Evolutionary conservation across 1,284 basidiomycete genomes (phyloP), one percentile per base, ranked within the genome.

Genomic region (Marasmius sp.): DNA sequence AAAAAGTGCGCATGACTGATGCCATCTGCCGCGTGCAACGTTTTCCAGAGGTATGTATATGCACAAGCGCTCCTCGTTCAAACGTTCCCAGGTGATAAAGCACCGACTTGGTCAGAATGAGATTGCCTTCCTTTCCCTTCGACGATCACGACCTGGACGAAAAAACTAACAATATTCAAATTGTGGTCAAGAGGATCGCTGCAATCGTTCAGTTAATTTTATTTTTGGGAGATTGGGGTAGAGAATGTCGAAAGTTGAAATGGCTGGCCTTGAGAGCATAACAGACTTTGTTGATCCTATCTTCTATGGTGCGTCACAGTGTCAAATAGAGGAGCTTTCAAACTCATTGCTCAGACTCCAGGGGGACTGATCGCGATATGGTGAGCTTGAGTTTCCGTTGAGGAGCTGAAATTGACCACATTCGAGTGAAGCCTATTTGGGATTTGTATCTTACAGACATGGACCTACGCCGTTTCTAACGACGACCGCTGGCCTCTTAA

Each of bases 381-480:
- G 52, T 54, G 6, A 6, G 50, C 20, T 27, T 7, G 9, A 18
- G 2, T 18, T 16, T 36, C 9, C 6, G 16, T 6, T 5, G 12
- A 37, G 34, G 5, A n/a, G 36, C 16, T 8, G n/a, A 16, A 9
- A 5, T 18, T 38, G 11, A n/a, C 38, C 34, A 54, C 27, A 10
- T 38, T 34, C 33, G 34, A 14, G 7, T 36, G 10, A 18, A 54
- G 52, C 8, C 27, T 54, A 6, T 54, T 54, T 8, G 52, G 52
- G n/a, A 54, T 54, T n/a, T 54, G 52, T n/a, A 37, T 54, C 14
- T 54, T 36, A 38, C 52, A 54, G 20, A 54, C 52, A 37, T 54
- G 52, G 52, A 54, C 33, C 34, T 54, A 54, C 8, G 16, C 38
- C 36, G 5, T 16, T 34, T 37, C 52, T 16, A 54, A 54, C 34